Evolutionary conservation across 1,284 basidiomycete genomes (phyloP).

Genomic region (Ustilago bromivora): DNA sequence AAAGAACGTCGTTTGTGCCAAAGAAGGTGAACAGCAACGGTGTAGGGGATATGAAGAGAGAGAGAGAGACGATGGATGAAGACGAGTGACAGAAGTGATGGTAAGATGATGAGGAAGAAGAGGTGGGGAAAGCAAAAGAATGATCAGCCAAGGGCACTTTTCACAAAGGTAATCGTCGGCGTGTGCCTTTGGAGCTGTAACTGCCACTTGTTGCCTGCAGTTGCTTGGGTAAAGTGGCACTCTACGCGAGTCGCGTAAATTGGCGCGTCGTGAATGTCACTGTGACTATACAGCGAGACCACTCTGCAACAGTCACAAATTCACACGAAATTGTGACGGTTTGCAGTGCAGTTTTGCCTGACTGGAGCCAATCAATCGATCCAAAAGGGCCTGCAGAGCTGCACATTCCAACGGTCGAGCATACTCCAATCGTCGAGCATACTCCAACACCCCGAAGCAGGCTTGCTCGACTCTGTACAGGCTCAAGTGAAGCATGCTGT

Average conservation of each 20-base stretch:
- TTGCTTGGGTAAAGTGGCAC: not conserved
- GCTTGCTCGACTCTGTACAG: not conserved
- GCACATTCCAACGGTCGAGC: conserved; percentile 17
- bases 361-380: conserved; percentile 26
- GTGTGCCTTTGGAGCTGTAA: too few species aligned
- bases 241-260: conserved; percentile 40
- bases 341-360: conserved; percentile 2
- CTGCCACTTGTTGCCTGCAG: not conserved
- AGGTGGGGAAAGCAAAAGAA: conserved; percentile 4
- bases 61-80: conserved; percentile 6
- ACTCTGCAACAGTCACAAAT: not conserved
- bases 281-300: not conserved
- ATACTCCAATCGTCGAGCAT: not conserved
- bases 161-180: too few species aligned
- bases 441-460: not conserved
- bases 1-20: not conserved
- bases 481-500: not conserved
- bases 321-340: conserved; percentile 25
- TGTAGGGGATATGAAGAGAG: not conserved
- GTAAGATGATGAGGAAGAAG: conserved; percentile 1
- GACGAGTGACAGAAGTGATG: not conserved
- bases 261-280: conserved; percentile 43
- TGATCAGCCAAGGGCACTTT: conserved; percentile 26
- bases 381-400: not conserved
- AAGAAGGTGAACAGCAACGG: not conserved